Percentiles rank a stretch among this genome's conserved stretches.
Conservation (phyloP, 2,329 filamentous ascomycete species). For the Colletotrichum scovillei region DNA sequence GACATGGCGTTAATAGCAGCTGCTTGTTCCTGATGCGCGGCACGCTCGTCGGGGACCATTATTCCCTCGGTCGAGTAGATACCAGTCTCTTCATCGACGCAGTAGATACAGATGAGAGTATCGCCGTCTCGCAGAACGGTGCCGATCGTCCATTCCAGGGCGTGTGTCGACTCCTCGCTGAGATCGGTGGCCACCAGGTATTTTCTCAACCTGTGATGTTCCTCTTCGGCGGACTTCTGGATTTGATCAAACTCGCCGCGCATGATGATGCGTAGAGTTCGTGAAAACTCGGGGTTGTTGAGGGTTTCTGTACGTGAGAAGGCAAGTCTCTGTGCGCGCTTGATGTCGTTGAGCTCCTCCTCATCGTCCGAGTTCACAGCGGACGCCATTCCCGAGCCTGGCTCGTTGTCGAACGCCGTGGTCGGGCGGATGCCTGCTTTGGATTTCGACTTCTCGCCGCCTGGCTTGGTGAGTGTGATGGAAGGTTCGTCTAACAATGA, state of each 20-base stretch:
- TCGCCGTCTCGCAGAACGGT: constrained; percentile 95
- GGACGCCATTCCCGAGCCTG: constrained; percentile 63
- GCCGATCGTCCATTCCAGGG: constrained; percentile 96
- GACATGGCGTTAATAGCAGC: constrained; percentile 75
- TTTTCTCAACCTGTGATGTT: constrained; percentile 82
- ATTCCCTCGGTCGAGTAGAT: constrained; percentile 61
- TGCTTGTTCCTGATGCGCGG: constrained; percentile 80
- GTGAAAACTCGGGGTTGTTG: constrained; percentile 79
- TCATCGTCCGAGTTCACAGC: constrained; percentile 87
- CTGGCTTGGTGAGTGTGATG: constrained; percentile 72
- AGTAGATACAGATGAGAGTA: constrained; percentile 92
- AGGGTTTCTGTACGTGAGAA: constrained; percentile 85
- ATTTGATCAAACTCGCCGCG: constrained; percentile 86
- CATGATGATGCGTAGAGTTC: constrained; percentile 89
- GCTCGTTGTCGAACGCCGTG: constrained; percentile 83
- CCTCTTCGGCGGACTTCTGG: constrained; percentile 81
- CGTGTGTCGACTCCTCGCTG: constrained; percentile 93
- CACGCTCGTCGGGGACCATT: constrained; percentile 77
- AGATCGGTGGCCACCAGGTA: constrained; percentile 97
- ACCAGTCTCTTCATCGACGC: constrained; percentile 86
- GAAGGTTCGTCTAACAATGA: constrained; percentile 75
- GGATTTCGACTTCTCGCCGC: constrained; percentile 68
- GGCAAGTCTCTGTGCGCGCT: constrained; percentile 85
- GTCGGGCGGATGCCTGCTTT: constrained; percentile 79
- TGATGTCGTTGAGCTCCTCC: constrained; percentile 85